phyloP scores from a whole-genome alignment of 2,329 filamentous ascomycete genomes.

The Trichophyton mentagrophytes region DNA sequence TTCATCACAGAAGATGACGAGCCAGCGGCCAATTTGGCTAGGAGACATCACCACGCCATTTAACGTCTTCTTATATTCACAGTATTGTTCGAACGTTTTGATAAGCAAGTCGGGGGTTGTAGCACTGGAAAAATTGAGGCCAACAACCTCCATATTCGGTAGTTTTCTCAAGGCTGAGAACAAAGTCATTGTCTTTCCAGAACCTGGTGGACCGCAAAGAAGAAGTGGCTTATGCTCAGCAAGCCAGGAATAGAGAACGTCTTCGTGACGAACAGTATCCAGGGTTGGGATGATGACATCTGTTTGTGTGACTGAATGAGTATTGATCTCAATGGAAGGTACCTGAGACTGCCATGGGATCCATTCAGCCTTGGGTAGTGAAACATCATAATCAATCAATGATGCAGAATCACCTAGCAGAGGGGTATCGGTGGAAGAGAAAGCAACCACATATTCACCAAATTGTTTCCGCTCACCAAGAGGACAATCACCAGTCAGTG shows the following conservation, averaged over 20 bases:
- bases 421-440: conserved; percentile 78
- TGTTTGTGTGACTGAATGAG: conserved; percentile 92
- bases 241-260: conserved; percentile 98
- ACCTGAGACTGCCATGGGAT: conserved; percentile 88
- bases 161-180: conserved; percentile 95
- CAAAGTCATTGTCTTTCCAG: conserved; percentile 98
- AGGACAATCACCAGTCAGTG: conserved; percentile 87
- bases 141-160: conserved; percentile 97
- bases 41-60: conserved; percentile 93
- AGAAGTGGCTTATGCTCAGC: conserved; percentile 96
- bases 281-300: conserved; percentile 97
- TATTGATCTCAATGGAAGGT: conserved; percentile 90
- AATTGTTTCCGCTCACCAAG: conserved; percentile 76
- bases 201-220: conserved; percentile 92
- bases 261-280: conserved; percentile 93
- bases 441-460: conserved; percentile 67
- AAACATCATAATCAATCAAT: conserved; percentile 90
- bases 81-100: conserved; percentile 99
- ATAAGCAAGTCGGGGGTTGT: conserved; percentile 95
- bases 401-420: conserved; percentile 64
- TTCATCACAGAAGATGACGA: conserved; percentile 98
- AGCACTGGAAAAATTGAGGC: conserved; percentile 97
- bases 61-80: conserved; percentile 97
- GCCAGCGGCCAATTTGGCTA: conserved; percentile 91
- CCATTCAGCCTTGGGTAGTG: conserved; percentile 79